These are phyloP conservation scores for Paraglomus occultum DNA, from an alignment of 192 early-diverging fungal species.

Conservation along the genomic window DNA sequence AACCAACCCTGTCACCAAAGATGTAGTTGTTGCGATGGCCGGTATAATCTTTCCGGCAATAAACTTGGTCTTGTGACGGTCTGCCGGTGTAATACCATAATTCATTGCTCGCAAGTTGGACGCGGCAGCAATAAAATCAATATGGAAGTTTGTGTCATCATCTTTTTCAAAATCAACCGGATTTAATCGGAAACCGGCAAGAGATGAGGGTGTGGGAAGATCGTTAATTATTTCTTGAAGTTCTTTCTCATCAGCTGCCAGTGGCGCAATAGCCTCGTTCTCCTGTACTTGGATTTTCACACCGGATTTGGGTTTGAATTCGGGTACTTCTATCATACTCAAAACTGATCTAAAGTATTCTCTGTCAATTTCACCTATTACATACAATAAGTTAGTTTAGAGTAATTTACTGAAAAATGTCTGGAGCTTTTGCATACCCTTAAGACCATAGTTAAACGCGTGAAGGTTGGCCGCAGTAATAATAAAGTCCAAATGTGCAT, in stretches of 20 bases:
- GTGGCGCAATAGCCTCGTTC: slow-evolving; percentile 64
- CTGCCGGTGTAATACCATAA: slow-evolving; percentile 71
- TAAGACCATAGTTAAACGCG: slow-evolving; percentile 95
- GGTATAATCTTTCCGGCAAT: slow-evolving; percentile 91
- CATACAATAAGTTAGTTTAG: neutral
- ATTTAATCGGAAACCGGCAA: slow-evolving; percentile 81
- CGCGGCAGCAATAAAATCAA: slow-evolving; percentile 97
- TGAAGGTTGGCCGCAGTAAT: slow-evolving; percentile 89
- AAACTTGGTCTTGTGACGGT: slow-evolving; percentile 83
- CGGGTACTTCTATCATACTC: slow-evolving; percentile 62
- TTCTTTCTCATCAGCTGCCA: slow-evolving; percentile 49
- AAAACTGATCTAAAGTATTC: slow-evolving; percentile 67
- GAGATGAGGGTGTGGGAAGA: slow-evolving; percentile 74
- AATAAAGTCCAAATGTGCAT: slow-evolving; percentile 87
- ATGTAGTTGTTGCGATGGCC: slow-evolving; percentile 93
- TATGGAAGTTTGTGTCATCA: slow-evolving; percentile 99
- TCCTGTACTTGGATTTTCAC: slow-evolving; percentile 98
- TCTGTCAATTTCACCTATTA: slow-evolving; percentile 55
- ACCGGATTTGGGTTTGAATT: slow-evolving; percentile 85
- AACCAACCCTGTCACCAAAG: slow-evolving; percentile 94
- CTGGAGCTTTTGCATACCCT: slow-evolving; percentile 42
- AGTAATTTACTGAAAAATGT: neutral
- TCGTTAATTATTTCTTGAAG: slow-evolving; percentile 65
- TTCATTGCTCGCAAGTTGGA: slow-evolving; percentile 92
- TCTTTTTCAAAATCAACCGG: slow-evolving; percentile 99